Evolutionary conservation across 371 early-diverging fungal species (phyloP).

Genomic region (Umbelopsis sp.): DNA sequence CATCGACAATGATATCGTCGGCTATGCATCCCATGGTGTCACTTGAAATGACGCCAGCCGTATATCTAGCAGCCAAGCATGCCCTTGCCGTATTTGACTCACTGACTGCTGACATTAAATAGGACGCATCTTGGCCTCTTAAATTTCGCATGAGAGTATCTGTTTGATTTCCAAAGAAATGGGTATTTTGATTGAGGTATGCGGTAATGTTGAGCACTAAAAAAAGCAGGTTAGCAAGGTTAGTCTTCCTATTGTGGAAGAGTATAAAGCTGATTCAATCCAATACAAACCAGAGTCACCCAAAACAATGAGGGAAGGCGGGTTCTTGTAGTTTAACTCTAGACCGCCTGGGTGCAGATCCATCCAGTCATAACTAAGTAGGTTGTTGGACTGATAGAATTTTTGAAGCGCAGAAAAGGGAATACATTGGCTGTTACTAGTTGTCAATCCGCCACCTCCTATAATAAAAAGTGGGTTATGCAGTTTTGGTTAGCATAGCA

Average conservation of each 20-base stretch:
- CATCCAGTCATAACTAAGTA: slow-evolving; percentile 18
- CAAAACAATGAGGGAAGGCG: slow-evolving; percentile 7
- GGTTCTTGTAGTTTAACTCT: not conserved
- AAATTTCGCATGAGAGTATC: not conserved
- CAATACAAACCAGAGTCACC: slow-evolving; percentile 17
- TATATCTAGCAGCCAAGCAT: slow-evolving; percentile 16
- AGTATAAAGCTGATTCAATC: not conserved
- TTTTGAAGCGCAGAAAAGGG: slow-evolving; percentile 1
- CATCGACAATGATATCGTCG: slow-evolving; percentile 33
- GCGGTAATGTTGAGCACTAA: slow-evolving; percentile 21
- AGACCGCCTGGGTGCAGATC: slow-evolving; percentile 12
- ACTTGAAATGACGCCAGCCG: slow-evolving; percentile 20
- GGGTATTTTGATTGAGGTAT: not conserved
- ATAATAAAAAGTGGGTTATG: not conserved
- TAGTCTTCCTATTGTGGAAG: no score
- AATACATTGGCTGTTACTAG: slow-evolving; percentile 21
- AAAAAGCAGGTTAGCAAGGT: not conserved
- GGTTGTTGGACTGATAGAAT: not conserved
- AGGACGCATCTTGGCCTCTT: slow-evolving; percentile 19
- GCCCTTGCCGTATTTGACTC: not conserved
- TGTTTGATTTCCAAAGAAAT: slow-evolving; percentile 19
- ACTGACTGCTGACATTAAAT: not conserved
- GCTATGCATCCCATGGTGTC: slow-evolving; percentile 39
- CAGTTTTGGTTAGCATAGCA: no score
- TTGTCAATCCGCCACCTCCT: slow-evolving; percentile 31